A percentile compares a stretch with the other conserved stretches of the same genome.
Conservation (phyloP, 2,329 filamentous ascomycete genomes). For the Pyricularia sp. region DNA sequence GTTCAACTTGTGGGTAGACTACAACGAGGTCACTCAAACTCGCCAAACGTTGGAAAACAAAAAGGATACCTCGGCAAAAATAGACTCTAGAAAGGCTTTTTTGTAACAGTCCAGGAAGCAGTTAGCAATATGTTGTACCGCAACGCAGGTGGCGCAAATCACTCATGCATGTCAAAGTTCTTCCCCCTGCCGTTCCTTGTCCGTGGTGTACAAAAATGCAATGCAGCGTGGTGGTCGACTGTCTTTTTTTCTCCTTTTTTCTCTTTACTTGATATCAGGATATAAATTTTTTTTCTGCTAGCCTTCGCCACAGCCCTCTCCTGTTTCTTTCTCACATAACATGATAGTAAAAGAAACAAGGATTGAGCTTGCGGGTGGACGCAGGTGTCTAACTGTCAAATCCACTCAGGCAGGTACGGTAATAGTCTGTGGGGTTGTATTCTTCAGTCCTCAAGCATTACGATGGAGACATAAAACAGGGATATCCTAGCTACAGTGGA, state of each 20-base stretch:
- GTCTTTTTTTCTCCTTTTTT: not conserved
- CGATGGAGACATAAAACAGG: no score
- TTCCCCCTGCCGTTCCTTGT: not conserved
- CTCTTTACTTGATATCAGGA: not conserved
- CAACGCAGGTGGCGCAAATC: not conserved
- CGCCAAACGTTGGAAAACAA: not conserved
- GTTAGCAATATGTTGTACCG: not conserved
- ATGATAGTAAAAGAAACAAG: not conserved
- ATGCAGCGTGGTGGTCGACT: not conserved
- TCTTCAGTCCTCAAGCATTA: no score
- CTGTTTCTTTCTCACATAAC: no score
- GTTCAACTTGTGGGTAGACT: not conserved
- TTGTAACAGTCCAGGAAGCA: not conserved
- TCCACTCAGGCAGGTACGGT: not conserved
- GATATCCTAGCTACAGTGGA: no score
- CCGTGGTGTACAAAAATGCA: not conserved
- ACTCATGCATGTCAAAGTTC: not conserved
- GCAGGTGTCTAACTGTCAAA: not conserved
- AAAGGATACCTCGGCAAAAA: not conserved
- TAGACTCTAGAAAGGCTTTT: not conserved
- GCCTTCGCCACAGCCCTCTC: not conserved
- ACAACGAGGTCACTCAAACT: not conserved
- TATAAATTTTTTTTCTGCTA: not conserved
- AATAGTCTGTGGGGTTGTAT: not conserved
- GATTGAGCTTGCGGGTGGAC: not conserved